phyloP scores from a whole-genome alignment of 202 grass and related monocot genomes.

The Panicum hallii region DNA sequence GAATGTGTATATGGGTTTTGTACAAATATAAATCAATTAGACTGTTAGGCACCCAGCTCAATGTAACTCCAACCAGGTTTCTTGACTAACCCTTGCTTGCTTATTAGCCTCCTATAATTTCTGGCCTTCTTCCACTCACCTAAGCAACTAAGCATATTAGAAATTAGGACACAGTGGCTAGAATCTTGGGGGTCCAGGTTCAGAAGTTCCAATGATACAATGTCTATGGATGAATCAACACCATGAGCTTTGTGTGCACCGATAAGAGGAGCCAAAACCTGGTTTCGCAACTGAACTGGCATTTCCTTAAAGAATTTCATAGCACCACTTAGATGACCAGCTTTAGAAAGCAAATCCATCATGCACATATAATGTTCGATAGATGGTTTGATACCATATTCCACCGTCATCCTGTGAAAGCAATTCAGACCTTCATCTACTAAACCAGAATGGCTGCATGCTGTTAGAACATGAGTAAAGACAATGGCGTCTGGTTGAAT shows the following conservation, averaged over 20 bases:
- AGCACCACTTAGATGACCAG: slow-evolving; percentile 50
- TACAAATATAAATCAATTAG: slow-evolving; percentile 27
- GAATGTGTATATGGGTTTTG: neutral
- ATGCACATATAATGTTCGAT: slow-evolving; percentile 73
- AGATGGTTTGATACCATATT: slow-evolving; percentile 61
- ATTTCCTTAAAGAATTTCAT: slow-evolving; percentile 52
- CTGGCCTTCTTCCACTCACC: slow-evolving; percentile 68
- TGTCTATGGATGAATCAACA: slow-evolving; percentile 47
- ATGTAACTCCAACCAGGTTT: slow-evolving; percentile 70
- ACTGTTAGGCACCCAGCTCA: slow-evolving; percentile 13
- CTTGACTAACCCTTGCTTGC: slow-evolving; percentile 66
- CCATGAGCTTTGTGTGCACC: slow-evolving; percentile 47
- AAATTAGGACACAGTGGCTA: slow-evolving; percentile 59
- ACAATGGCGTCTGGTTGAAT: slow-evolving; percentile 68
- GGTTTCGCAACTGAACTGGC: slow-evolving; percentile 50
- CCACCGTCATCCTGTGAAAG: slow-evolving; percentile 52
- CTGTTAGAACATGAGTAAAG: slow-evolving; percentile 67
- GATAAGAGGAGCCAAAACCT: slow-evolving; percentile 59
- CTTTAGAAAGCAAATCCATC: slow-evolving; percentile 69
- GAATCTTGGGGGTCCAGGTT: slow-evolving; percentile 48
- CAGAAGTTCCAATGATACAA: slow-evolving; percentile 43
- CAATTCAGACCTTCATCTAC: slow-evolving; percentile 63
- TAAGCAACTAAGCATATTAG: slow-evolving; percentile 61
- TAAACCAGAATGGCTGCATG: slow-evolving; percentile 70
- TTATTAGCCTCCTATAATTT: slow-evolving; percentile 54